Conservation (phyloP, 148 eudicot species). For the Spergularia bocconei region DNA sequence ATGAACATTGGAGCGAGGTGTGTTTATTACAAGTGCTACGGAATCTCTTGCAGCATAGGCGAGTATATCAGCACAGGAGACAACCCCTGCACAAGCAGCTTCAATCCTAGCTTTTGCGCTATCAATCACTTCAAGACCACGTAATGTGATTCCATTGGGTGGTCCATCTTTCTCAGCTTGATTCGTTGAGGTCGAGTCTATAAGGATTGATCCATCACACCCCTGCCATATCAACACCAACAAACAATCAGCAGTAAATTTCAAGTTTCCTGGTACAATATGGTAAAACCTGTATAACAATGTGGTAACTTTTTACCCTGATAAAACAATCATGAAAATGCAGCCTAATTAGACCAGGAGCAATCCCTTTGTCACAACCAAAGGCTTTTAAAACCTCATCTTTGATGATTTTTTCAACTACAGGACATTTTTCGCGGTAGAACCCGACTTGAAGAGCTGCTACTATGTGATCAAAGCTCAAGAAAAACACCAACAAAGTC, state of each 20-base stretch:
- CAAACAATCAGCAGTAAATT: background rate
- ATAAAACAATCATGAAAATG: conserved; percentile 72
- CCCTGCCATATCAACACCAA: conserved; percentile 35
- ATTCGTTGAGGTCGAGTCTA: conserved; percentile 63
- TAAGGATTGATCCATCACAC: conserved; percentile 80
- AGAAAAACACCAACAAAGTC: conserved; percentile 2
- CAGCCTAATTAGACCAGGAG: conserved; percentile 52
- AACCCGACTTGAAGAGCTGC: conserved; percentile 49
- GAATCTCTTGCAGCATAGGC: conserved; percentile 88
- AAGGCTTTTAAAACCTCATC: conserved; percentile 40
- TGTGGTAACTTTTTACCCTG: conserved; percentile 34
- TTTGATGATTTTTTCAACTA: conserved; percentile 41
- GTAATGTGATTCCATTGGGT: conserved; percentile 51
- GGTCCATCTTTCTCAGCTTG: conserved; percentile 71
- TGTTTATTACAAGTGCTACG: conserved; percentile 49
- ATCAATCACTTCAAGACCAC: conserved; percentile 76
- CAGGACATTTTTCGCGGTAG: conserved; percentile 35
- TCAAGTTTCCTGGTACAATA: background rate
- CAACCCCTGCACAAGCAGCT: conserved; percentile 45
- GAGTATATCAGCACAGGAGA: conserved; percentile 82
- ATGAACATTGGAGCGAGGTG: background rate
- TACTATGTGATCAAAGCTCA: conserved; percentile 17
- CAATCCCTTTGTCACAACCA: conserved; percentile 34
- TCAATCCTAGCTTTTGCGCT: conserved; percentile 60
- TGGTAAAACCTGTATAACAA: background rate